These are phyloP conservation scores for Ophidiomyces ophidiicola DNA, from an alignment of 2,329 filamentous ascomycete species.

Conservation along the genomic window DNA sequence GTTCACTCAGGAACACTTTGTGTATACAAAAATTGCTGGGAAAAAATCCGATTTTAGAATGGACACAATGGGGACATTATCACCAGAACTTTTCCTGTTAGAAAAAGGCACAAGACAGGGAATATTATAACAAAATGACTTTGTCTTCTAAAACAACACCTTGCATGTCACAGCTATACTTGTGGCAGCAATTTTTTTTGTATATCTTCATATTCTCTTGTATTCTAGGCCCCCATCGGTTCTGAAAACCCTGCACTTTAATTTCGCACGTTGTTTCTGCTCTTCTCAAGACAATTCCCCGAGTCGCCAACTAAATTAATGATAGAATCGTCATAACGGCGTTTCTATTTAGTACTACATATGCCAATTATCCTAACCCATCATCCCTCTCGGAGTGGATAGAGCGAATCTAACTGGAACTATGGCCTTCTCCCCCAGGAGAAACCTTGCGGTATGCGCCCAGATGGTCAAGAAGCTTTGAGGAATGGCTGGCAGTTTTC, in stretches of 20 bases:
- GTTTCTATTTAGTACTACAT: background rate
- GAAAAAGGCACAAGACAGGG: constrained; percentile 7
- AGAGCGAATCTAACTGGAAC: constrained; percentile 8
- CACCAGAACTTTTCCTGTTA: constrained; percentile 11
- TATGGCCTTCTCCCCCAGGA: background rate
- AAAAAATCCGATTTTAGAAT: constrained; percentile 27
- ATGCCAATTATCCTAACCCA: background rate
- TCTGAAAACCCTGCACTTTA: too few species aligned
- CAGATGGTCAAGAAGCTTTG: constrained; percentile 8
- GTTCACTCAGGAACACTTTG: constrained; percentile 32
- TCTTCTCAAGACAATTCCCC: too few species aligned
- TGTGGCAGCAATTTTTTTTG: too few species aligned
- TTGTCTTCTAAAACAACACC: too few species aligned
- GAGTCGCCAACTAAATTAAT: too few species aligned
- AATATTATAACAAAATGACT: too few species aligned
- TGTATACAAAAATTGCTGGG: constrained; percentile 28
- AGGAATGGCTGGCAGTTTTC: constrained; percentile 11
- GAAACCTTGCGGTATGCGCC: background rate
- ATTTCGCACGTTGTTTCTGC: too few species aligned
- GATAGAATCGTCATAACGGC: too few species aligned
- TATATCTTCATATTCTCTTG: too few species aligned
- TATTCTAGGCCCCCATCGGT: too few species aligned
- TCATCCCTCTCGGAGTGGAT: background rate
- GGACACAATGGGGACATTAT: constrained; percentile 25
- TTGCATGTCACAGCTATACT: too few species aligned